Base-by-base conservation (phyloP, 2,329 filamentous ascomycete genomes). In the Cladosporium sp. region DNA sequence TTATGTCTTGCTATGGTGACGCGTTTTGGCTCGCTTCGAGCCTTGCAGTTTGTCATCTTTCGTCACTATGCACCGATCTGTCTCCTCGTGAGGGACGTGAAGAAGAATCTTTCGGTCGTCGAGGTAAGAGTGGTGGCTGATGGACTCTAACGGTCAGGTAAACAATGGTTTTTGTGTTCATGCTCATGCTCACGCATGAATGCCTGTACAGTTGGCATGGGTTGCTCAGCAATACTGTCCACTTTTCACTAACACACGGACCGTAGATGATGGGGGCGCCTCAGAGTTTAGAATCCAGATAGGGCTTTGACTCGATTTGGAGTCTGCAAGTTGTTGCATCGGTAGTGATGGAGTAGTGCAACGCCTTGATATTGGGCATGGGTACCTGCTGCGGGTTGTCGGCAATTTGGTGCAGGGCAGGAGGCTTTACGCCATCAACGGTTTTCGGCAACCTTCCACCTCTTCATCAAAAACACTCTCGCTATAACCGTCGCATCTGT, bases 341-440 rank as follows among this genome's bases (percentile, higher is more conserved):
- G 13, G 39, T n/a, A 23, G 39, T n/a, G n/a, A 14, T 21, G 39
- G n/a, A 46, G 8, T 46, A 46, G 30, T 53, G 49, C 49, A 6
- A 21, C 32, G 51, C 30, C 51, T 54, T 28, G 49, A 16, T n/a
- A 7, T 51, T 53, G 5, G 34, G 25, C 11, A 43, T 49, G 60
- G 60, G 60, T 63, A 63, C 60, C 60, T 63, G 60, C 60, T 56
- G 56, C 56, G 56, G 51, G 16, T 46, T 36, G 36, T 8, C 56
- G 56, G 34, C 56, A 58, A 58, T 58, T 30, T 46, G 56, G 32
- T 11, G 32, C 56, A 28, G 56, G 34, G 59, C 11, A 13, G 21
- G 60, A 28, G 49, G 26, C 49, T 63, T 63, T 26, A 34, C 60
- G 49, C 60, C 49, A 56, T 32, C 23, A 56, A 30, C 58, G 57